Conservation (phyloP, 106 monocot genomes). For the Xerophyta viscosa region DNA sequence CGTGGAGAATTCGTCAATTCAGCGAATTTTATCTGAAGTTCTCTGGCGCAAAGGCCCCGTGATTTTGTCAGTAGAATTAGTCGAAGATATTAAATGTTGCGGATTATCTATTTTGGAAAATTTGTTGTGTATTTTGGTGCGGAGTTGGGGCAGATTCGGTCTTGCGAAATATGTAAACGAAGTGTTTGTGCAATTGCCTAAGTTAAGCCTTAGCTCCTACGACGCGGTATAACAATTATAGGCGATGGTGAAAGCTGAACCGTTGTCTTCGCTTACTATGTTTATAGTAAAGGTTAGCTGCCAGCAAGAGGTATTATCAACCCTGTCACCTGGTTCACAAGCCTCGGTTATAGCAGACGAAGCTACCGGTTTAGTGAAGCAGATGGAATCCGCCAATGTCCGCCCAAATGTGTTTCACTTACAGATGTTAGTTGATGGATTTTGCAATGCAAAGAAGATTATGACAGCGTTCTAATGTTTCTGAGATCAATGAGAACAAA, state of each 20-base stretch:
- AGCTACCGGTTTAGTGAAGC: conserved; percentile 56
- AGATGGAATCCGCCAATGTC: conserved; percentile 60
- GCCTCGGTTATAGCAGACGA: conserved; percentile 70
- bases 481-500: conserved; percentile 58
- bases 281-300: conserved; percentile 67
- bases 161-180: conserved; percentile 68
- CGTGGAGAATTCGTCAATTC: conserved; percentile 34
- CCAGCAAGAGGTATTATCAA: too few relatives aligned
- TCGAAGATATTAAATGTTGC: conserved; percentile 40
- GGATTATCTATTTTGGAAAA: conserved; percentile 53
- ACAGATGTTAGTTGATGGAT: conserved; percentile 83
- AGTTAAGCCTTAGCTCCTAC: conserved; percentile 52
- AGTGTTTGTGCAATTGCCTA: conserved; percentile 61
- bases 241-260: conserved; percentile 59
- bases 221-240: conserved; percentile 60
- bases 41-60: conserved; percentile 63
- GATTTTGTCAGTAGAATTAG: conserved; percentile 30
- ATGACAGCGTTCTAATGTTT: conserved; percentile 49
- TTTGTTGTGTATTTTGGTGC: conserved; percentile 49
- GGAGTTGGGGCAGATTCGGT: conserved; percentile 87
- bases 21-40: conserved; percentile 30
- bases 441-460: conserved; percentile 70
- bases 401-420: conserved; percentile 72
- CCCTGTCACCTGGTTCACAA: conserved; percentile 80
- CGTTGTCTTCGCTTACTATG: conserved; percentile 83